Base-by-base conservation (phyloP, 2,329 filamentous ascomycete species). In the Penicillium brevicompactum region DNA sequence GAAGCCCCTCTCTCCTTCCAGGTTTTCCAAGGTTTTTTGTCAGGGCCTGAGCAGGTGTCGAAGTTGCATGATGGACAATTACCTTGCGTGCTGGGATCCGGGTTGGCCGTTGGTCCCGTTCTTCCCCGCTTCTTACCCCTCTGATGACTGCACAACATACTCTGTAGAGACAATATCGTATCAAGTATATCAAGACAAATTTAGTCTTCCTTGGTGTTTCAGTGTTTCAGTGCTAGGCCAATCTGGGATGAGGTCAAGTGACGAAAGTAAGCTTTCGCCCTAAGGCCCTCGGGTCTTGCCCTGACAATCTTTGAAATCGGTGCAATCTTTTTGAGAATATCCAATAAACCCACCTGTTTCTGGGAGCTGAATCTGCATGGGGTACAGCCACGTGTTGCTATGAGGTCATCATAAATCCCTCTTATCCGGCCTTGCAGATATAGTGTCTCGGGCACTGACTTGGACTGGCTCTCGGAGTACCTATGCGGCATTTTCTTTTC, bases 241-340 rank as follows among this genome's bases (percentile, higher is more conserved):
- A n/a, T 3, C 3, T 14, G 11, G 14, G n/a, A 27, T 24, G 37
- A 42, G 44, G 10, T 53, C 44, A 53, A 53, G 50, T 53, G 50
- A 49, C 51, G n/a, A 11, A 45, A 46, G 41, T 40, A 54, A 54
- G 52, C 41, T 46, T 55, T 40, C 41, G 21, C 37, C 38, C 2
- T 8, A 38, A 44, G 10, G 32, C 40, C 38, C 38, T 48, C 24
- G 27, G 38, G 34, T 43, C n/a, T 53, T 46, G 43, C 32, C 37
- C 46, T 50, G 51, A 32, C 30, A 34, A 38, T 21, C n/a, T n/a
- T 18, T 30, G 18, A 9, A 30, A 21, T 46, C 21, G n/a, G 46
- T 24, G 43, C 22, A 18, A 27, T 27, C 24, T 27, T 5, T 27
- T 5, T 8, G 24, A 18, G 18, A 18, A 18, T 18, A 18, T 18